Percentiles rank a stretch among this genome's conserved stretches.
These are phyloP conservation scores for Ceratocystis variospora DNA, from an alignment of 2,329 filamentous ascomycete genomes.

Conservation along the genomic window DNA sequence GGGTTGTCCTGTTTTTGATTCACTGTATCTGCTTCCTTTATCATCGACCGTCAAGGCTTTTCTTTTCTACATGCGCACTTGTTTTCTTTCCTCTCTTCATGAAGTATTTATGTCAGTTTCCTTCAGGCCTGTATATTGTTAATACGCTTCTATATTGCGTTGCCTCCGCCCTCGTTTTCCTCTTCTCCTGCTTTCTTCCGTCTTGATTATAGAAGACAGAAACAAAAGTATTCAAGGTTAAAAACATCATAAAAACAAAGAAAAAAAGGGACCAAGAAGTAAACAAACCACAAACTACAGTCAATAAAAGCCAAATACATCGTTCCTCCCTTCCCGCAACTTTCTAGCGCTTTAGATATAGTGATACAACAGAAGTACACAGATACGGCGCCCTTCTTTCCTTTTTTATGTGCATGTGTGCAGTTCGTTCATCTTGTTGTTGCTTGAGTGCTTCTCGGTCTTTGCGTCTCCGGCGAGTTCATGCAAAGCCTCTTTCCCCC, in stretches of 20 bases:
- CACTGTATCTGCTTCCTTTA: neutral
- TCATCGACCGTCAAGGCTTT: neutral
- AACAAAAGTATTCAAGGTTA: neutral
- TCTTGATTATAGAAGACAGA: neutral
- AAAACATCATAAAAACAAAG: neutral
- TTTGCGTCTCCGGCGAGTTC: neutral
- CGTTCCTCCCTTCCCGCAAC: neutral
- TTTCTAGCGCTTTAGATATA: conserved; percentile 6
- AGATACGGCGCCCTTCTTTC: neutral
- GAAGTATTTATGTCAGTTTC: no score
- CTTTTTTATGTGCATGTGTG: neutral
- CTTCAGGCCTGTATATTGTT: no score
- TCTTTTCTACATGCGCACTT: no score
- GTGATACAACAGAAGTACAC: conserved; percentile 8
- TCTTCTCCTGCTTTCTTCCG: neutral
- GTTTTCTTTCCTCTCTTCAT: no score
- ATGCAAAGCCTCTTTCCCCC: neutral
- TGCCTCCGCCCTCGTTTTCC: neutral
- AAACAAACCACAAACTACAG: neutral
- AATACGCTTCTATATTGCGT: no score
- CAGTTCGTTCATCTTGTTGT: no score
- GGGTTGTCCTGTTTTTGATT: neutral
- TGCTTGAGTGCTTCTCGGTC: neutral
- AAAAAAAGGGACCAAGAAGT: neutral
- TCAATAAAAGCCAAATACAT: neutral